These are phyloP conservation scores for Aspergillus incahuasiensis DNA, from an alignment of 495 filamentous ascomycete species.

Conservation along the genomic window DNA sequence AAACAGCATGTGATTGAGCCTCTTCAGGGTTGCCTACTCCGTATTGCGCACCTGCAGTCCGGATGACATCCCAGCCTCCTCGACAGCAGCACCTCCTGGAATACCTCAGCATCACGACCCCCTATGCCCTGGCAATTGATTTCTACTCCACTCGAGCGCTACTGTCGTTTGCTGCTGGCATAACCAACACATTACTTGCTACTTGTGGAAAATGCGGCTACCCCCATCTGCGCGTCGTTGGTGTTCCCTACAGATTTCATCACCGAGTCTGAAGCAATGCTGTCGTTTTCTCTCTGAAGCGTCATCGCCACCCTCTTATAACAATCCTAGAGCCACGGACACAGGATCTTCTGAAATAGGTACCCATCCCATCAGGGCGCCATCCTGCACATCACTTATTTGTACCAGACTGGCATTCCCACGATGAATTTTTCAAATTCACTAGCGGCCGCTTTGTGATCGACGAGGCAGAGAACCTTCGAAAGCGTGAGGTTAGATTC, in stretches of 20 bases:
- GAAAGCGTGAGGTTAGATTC: constrained; percentile 32
- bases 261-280: constrained; percentile 7
- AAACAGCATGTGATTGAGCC: too few relatives aligned
- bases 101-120: too few relatives aligned
- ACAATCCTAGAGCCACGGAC: constrained; percentile 1
- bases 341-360: constrained; percentile 16
- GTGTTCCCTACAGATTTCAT: not conserved
- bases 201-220: constrained; percentile 17
- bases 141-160: too few relatives aligned
- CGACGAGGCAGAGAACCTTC: constrained; percentile 30
- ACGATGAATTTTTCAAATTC: constrained; percentile 32
- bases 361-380: constrained; percentile 14
- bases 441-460: constrained; percentile 35
- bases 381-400: constrained; percentile 7
- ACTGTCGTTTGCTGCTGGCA: too few relatives aligned
- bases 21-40: too few relatives aligned
- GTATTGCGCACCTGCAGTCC: too few relatives aligned
- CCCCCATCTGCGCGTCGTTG: constrained; percentile 2
- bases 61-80: too few relatives aligned
- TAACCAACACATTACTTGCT: constrained; percentile 1
- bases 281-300: constrained; percentile 15
- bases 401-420: constrained; percentile 29
- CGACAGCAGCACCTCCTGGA: too few relatives aligned
- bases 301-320: constrained; percentile 2
- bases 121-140: too few relatives aligned